phyloP scores from a whole-genome alignment of 2,329 filamentous ascomycete genomes.

The Sphaerulina vaccinii region DNA sequence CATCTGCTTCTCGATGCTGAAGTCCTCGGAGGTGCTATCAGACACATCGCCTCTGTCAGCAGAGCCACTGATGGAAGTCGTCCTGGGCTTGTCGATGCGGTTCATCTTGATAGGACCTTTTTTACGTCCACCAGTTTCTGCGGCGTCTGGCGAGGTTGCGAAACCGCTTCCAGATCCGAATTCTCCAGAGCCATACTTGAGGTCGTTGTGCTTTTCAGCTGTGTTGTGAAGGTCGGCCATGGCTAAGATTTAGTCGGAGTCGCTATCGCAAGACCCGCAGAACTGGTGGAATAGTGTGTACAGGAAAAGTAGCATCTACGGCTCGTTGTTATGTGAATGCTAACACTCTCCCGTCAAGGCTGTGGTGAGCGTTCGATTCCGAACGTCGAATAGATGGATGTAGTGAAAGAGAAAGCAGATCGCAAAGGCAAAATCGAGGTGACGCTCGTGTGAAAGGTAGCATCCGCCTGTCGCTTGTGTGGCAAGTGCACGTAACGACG shows the following conservation, averaged over 20 bases:
- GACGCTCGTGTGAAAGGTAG: not conserved
- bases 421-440: not conserved
- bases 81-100: slow-evolving; percentile 42
- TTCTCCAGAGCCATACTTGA: slow-evolving; percentile 23
- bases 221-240: slow-evolving; percentile 1
- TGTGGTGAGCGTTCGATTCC: not conserved
- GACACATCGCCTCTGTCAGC: slow-evolving; percentile 15
- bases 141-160: slow-evolving; percentile 25
- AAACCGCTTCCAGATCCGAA: slow-evolving; percentile 32
- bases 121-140: slow-evolving; percentile 34
- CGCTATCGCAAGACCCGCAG: slow-evolving; percentile 15
- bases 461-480: not conserved
- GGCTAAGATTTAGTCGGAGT: slow-evolving; percentile 9
- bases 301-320: slow-evolving; percentile 19
- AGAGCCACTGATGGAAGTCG: slow-evolving; percentile 36
- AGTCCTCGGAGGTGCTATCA: slow-evolving; percentile 31
- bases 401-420: not conserved
- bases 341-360: not conserved
- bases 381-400: not conserved
- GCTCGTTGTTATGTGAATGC: not conserved
- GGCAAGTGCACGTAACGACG: not conserved
- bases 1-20: slow-evolving; percentile 65
- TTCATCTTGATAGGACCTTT: slow-evolving; percentile 39
- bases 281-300: slow-evolving; percentile 19
- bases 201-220: slow-evolving; percentile 16